Conservation (phyloP, 2,329 filamentous ascomycete genomes). For the Bipolaris bicolor region DNA sequence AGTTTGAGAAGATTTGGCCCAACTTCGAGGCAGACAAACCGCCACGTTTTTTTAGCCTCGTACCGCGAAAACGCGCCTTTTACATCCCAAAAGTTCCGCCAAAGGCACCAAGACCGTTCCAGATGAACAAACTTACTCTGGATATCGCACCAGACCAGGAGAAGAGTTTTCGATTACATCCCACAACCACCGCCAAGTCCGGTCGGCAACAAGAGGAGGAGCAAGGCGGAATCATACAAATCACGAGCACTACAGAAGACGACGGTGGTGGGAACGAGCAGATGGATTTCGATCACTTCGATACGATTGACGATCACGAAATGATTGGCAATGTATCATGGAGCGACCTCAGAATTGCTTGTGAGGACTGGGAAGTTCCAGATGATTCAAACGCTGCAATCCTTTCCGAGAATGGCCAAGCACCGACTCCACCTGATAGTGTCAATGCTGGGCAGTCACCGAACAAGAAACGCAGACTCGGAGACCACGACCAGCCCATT, state of each 20-base stretch:
- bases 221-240: constrained; percentile 61
- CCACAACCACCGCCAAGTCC: constrained; percentile 60
- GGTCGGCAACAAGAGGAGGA: constrained; percentile 56
- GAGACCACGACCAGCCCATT: constrained; percentile 31
- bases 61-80: constrained; percentile 79
- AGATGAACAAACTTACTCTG: constrained; percentile 85
- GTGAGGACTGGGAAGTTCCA: constrained; percentile 80
- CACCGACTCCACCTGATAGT: constrained; percentile 36
- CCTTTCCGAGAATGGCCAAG: constrained; percentile 38
- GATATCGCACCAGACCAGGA: constrained; percentile 88
- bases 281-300: constrained; percentile 56
- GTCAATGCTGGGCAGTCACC: constrained; percentile 40
- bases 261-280: constrained; percentile 53
- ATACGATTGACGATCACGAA: constrained; percentile 65
- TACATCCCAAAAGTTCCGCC: constrained; percentile 79
- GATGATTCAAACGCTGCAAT: constrained; percentile 35
- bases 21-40: constrained; percentile 76
- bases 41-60: constrained; percentile 79
- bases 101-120: constrained; percentile 80
- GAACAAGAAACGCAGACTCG: constrained; percentile 69
- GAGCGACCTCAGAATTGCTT: constrained; percentile 82
- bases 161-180: constrained; percentile 77
- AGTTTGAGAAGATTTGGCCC: constrained; percentile 81
- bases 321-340: constrained; percentile 76
- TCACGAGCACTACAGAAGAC: constrained; percentile 51